Percentiles rank a stretch among this genome's conserved stretches.
These are phyloP conservation scores for Didymella pinodella DNA, from an alignment of 2,329 filamentous ascomycete species.

Conservation along the genomic window DNA sequence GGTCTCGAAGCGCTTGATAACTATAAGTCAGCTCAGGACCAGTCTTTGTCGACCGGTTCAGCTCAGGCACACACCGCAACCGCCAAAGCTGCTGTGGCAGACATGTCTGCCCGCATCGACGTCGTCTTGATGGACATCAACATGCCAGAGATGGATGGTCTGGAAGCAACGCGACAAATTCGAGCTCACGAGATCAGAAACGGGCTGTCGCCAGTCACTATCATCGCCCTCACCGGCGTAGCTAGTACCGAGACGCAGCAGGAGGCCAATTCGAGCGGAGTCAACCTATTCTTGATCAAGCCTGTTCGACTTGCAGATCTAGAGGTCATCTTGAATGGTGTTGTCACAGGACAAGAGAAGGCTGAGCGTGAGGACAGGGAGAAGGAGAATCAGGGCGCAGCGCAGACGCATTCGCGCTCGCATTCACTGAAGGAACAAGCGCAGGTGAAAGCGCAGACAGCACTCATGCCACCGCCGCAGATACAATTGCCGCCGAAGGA, in stretches of 20 bases:
- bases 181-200: slow-evolving; percentile 58
- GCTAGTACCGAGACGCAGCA: slow-evolving; percentile 59
- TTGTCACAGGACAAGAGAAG: slow-evolving; percentile 41
- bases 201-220: slow-evolving; percentile 52
- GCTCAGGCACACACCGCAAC: slow-evolving; percentile 13
- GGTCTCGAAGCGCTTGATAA: slow-evolving; percentile 49
- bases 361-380: slow-evolving; percentile 30
- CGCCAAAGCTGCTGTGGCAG: slow-evolving; percentile 10
- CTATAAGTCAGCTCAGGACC: slow-evolving; percentile 35
- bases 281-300: slow-evolving; percentile 65
- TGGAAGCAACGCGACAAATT: slow-evolving; percentile 51
- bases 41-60: slow-evolving; percentile 8
- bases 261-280: slow-evolving; percentile 61
- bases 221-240: slow-evolving; percentile 63
- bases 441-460: not conserved
- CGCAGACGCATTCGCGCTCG: slow-evolving; percentile 2
- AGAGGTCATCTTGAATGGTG: slow-evolving; percentile 51
- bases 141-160: slow-evolving; percentile 51
- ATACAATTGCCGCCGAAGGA: not conserved
- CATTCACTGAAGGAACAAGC: slow-evolving; percentile 6
- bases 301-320: slow-evolving; percentile 58
- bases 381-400: slow-evolving; percentile 3
- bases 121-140: slow-evolving; percentile 50
- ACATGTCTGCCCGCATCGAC: slow-evolving; percentile 31
- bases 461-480: slow-evolving; percentile 4